Base-by-base conservation (phyloP, 2,329 filamentous ascomycete genomes). In the Daldinia sp. region DNA sequence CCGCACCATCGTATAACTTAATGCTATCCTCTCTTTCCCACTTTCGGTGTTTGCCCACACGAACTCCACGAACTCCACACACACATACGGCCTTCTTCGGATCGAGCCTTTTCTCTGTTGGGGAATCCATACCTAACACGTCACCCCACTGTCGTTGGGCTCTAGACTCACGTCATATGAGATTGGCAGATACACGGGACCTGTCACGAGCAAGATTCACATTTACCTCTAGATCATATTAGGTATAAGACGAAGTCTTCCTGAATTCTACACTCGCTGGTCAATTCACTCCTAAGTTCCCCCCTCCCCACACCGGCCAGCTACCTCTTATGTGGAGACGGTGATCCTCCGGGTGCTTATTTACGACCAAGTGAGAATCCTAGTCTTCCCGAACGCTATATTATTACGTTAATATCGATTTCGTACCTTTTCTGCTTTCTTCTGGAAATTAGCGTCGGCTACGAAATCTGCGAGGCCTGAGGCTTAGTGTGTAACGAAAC, bases 131-230 rank as follows among this genome's bases (percentile, higher is more conserved):
- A 64, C 52, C 61, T 63, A 63, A 58, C 63, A 68, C 61, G 64
- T 56, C 66, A 70, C 69, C 70, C 70, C 66, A 70, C 68, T 54
- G 45, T 61, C 51, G 65, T 70, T 72, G 63, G 70, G 67, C 67
- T 69, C 64, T 61, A 32, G 64, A 69, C 71, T 64, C 58, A 73
- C 70, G 67, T 72, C 68, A 72, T 70, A 70, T 72, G 70, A 70
- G 65, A 68, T 66, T 68, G 37, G 37, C 43, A 61, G 45, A 62
- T 34, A 6, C 11, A 51, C n/a, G 47, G 17, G 30, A 54, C 54
- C 47, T 19, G 54, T 62, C 54, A 25, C 27, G 49, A 50, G 54
- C 43, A 49, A 64, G 53, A 59, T 66, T 61, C 49, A 35, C 29
- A 59, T 50, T n/a, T 35, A 32, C 43, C 43, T 61, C 53, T 52